Evolutionary conservation across 2,329 filamentous ascomycete genomes (phyloP), one percentile per base, ranked within the genome.

Genomic region (Apiospora pterosperma): DNA sequence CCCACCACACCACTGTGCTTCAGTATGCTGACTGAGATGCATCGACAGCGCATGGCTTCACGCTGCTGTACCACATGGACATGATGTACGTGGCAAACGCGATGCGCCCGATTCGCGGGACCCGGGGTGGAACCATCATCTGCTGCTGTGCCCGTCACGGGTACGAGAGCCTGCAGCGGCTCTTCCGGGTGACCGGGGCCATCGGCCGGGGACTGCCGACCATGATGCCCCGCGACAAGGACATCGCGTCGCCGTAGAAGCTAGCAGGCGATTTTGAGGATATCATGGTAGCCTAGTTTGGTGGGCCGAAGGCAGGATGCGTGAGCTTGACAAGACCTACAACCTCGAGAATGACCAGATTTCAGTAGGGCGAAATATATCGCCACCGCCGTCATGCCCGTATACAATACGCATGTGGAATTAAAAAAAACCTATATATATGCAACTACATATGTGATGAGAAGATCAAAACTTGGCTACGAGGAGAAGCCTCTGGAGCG

Each of bases 61-160:
- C 41, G 1, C 73, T 80, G 11, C 69, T 80, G 3, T 81, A 78
- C 77, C 76, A 80, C 62, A 79, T 72, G 3, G 78, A 75, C 1
- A 67, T 81, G n/a, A 74, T 77, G 1, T 80, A 80, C 42, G 69
- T 80, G 0, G 70, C 75, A 4, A 81, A 80, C 38, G 77, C 76
- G 4, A 72, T 80, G 19, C 65, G 0, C 67, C 70, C 23, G 68
- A 73, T 16, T 71, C 67, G 0, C 62, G 68, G 2, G 71, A 79
- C 14, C 67, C 72, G 0, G 65, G 76, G 10, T 76, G 73, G 73
- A 71, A 71, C n/a, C 72, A 75, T 5, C 79, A 81, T 44, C 69
- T 81, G 5, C 64, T 76, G 4, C 66, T 78, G 1, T 80, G 77
- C 34, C 63, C 81, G 6, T 76, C n/a, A 79, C 61, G 76, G 74